These are phyloP conservation scores for Tylopilus sp. DNA, from an alignment of 1,284 basidiomycete genomes.

Conservation along the genomic window DNA sequence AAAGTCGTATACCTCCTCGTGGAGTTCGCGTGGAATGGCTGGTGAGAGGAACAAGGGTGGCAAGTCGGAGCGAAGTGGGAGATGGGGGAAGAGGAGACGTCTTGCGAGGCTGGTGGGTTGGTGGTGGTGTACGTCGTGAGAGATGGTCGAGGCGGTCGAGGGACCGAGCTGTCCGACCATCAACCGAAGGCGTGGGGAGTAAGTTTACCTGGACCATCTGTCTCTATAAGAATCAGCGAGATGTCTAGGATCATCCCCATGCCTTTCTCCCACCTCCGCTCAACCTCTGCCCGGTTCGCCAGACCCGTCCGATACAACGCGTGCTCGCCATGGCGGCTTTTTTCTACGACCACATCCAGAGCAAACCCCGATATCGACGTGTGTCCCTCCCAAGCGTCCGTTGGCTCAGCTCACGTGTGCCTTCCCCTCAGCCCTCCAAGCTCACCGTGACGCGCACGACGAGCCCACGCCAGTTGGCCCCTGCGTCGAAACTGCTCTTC, in stretches of 20 bases:
- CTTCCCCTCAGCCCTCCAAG: constrained; percentile 39
- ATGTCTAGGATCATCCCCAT: constrained; percentile 11
- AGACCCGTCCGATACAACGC: background rate
- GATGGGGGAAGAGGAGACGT: constrained; percentile 66
- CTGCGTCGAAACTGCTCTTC: constrained; percentile 55
- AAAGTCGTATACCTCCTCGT: constrained; percentile 70
- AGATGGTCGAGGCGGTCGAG: constrained; percentile 24
- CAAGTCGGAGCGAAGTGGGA: constrained; percentile 43
- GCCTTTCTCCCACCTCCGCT: constrained; percentile 13
- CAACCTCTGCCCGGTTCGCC: constrained; percentile 6
- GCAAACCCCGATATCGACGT: constrained; percentile 28
- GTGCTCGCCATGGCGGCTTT: constrained; percentile 5
- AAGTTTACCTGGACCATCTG: no score
- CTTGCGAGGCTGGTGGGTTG: constrained; percentile 33
- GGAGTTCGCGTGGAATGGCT: constrained; percentile 49
- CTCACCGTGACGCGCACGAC: constrained; percentile 48
- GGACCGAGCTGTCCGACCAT: constrained; percentile 10
- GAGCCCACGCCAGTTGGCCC: constrained; percentile 52
- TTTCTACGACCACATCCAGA: constrained; percentile 7
- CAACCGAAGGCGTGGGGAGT: background rate
- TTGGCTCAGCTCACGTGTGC: background rate
- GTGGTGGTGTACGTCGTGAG: constrained; percentile 17
- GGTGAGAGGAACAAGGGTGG: constrained; percentile 52
- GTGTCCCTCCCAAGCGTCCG: background rate
- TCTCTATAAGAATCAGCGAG: constrained; percentile 10